Evolutionary conservation across 495 filamentous ascomycete species (phyloP).

Genomic region (Collariella sp.): DNA sequence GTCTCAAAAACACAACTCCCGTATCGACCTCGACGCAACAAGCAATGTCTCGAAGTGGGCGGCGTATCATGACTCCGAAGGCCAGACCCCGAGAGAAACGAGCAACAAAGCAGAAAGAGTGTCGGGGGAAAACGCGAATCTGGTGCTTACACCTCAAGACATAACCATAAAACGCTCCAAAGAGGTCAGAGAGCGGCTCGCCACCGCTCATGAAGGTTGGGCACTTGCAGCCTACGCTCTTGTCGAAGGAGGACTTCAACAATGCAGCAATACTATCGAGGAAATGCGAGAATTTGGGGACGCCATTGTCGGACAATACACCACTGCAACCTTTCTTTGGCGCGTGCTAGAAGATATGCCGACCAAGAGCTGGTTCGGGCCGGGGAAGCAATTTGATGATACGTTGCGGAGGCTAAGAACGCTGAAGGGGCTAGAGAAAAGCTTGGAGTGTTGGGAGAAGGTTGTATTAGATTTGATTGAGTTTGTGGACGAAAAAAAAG

Average conservation of each 20-base stretch:
- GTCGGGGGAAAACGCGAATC: too few relatives aligned
- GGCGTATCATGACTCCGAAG: too few relatives aligned
- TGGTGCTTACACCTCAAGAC: neutral
- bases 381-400: neutral
- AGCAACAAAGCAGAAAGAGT: too few relatives aligned
- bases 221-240: neutral
- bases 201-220: constrained; percentile 6
- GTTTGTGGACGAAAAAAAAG: neutral
- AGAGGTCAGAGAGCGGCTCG: neutral
- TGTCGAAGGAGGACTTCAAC: neutral
- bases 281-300: neutral
- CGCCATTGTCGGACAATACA: neutral
- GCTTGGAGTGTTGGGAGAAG: constrained; percentile 1
- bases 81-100: too few relatives aligned
- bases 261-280: neutral
- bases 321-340: neutral
- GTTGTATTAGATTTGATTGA: neutral
- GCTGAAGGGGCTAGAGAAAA: constrained; percentile 5
- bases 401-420: neutral
- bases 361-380: neutral
- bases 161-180: neutral
- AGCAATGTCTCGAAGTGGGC: too few relatives aligned
- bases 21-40: too few relatives aligned
- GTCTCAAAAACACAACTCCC: too few relatives aligned
- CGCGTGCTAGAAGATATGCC: neutral